Conservation (phyloP, 441 rosid genomes). For the Biscutella auriculata region DNA sequence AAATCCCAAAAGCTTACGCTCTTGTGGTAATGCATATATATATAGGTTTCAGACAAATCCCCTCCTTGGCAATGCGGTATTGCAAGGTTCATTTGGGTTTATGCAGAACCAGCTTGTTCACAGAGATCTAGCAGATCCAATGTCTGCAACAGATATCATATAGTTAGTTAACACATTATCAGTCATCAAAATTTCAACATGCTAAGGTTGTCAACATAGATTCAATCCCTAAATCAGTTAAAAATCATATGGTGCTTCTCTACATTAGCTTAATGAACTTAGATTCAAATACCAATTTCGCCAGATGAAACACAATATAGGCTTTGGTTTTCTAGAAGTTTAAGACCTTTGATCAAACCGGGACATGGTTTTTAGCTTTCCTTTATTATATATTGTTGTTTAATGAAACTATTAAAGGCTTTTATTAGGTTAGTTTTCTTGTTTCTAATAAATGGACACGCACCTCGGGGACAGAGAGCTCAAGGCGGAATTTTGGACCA, state of each 20-base stretch:
- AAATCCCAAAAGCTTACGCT: slow-evolving; percentile 28
- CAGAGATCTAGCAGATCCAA: slow-evolving; percentile 83
- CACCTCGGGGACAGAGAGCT: slow-evolving; percentile 98
- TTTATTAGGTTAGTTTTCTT: neutral
- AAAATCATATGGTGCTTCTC: neutral
- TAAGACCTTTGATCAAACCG: neutral
- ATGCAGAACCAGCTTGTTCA: slow-evolving; percentile 68
- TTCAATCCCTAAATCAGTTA: neutral
- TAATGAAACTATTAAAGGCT: neutral
- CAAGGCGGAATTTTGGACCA: slow-evolving; percentile 93
- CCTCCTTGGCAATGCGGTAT: slow-evolving; percentile 1
- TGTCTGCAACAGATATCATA: slow-evolving; percentile 45
- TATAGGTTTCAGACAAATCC: slow-evolving; percentile 6
- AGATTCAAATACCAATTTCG: neutral
- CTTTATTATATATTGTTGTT: neutral
- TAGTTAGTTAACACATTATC: neutral
- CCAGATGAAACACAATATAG: neutral
- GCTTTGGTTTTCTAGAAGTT: neutral
- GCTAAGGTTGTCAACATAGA: too few relatives aligned
- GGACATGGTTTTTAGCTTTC: neutral
- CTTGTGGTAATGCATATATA: slow-evolving; percentile 13
- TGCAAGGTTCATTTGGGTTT: slow-evolving; percentile 19
- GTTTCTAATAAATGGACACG: neutral
- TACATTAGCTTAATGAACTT: neutral
- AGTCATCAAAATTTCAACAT: neutral